Base-by-base conservation (phyloP, 805 yeast species). In the Ogataea kodamae region DNA sequence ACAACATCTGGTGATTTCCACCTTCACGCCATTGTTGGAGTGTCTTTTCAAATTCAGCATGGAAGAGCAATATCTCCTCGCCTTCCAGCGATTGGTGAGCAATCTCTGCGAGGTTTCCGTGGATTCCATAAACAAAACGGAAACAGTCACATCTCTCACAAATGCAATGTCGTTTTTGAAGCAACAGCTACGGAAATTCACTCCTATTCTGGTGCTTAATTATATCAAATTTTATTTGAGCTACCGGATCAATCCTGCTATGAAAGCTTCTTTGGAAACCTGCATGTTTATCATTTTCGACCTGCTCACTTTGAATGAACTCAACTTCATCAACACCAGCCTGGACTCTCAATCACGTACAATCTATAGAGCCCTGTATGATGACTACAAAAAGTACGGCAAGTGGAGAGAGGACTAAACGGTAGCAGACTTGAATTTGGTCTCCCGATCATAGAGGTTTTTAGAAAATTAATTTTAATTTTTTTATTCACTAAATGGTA, bases 71-170 rank as follows among this genome's bases (percentile, higher is more conserved):
- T 39, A 43, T 10, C 81, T 79, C 0, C 48, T 59, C 9, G 55
- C 78, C 3, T 70, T 64, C 33, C 55, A 81, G 5, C 70, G 96
- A 46, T 59, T 84, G 12, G 53, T 87, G 28, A 62, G 69, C 14
- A 81, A 81, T 47, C 60, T 82, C 20, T 85, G 95, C 62, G 94
- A 85, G 46, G 95, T 95, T 3, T 65, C 72, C 7, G 55, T 61
- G 18, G 25, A 38, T 7, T 30, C 42, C 2, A 42, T 55, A 9
- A 49, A 39, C 29, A 58, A 44, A 33, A 52, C 55, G 12, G 47
- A 38, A 8, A 11, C 28, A 9, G 42, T 30, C 12, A 22, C 42
- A 22, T 41, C 49, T 5, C 55, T 83, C 35, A 78, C 68, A 14
- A 73, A 90, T 0, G 67, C 76, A 1, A 56, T 78, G 0, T 64